A percentile compares a stretch with the other conserved stretches of the same genome.
Evolutionary conservation across 495 filamentous ascomycete genomes (phyloP).

Genomic region (Friedmanniomyces endolithicus): DNA sequence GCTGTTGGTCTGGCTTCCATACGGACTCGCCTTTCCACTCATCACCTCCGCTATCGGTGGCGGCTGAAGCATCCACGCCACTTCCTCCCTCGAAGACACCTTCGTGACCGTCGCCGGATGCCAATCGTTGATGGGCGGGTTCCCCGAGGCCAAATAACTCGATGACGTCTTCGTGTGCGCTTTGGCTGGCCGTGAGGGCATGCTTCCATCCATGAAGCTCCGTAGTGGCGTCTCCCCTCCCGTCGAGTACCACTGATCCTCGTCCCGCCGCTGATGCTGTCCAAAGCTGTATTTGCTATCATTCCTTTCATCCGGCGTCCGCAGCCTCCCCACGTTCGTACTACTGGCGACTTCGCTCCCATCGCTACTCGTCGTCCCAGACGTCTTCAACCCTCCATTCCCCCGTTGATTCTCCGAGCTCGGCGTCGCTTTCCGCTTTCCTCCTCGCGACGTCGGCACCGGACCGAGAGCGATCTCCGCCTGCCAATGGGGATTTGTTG

Average conservation of each 20-base stretch:
- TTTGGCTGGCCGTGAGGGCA: conserved; percentile 19
- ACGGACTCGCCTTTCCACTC: conserved; percentile 58
- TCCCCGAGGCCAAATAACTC: conserved; percentile 47
- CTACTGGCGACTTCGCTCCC: conserved; percentile 6
- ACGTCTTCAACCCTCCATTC: conserved; percentile 1
- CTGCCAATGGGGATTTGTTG: conserved; percentile 73
- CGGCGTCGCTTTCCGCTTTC: conserved; percentile 38
- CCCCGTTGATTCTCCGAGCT: conserved; percentile 22
- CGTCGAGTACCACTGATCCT: conserved; percentile 57
- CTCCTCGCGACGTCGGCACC: conserved; percentile 46
- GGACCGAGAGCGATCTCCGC: conserved; percentile 77
- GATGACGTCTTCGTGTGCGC: conserved; percentile 26
- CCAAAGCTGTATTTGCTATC: conserved; percentile 57
- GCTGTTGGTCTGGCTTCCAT: conserved; percentile 41
- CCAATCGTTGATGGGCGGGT: conserved; percentile 72
- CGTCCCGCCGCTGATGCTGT: conserved; percentile 74
- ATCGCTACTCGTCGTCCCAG: conserved; percentile 11
- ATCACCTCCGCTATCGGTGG: conserved; percentile 75
- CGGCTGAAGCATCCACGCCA: conserved; percentile 84
- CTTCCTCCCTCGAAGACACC: conserved; percentile 31
- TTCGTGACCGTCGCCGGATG: conserved; percentile 68
- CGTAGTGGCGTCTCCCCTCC: no score
- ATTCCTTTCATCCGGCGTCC: conserved; percentile 14
- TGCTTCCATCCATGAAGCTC: neutral
- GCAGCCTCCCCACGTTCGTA: neutral